phyloP scores from a whole-genome alignment of 352 stramenopile species.

The Phytophthora meadii region DNA sequence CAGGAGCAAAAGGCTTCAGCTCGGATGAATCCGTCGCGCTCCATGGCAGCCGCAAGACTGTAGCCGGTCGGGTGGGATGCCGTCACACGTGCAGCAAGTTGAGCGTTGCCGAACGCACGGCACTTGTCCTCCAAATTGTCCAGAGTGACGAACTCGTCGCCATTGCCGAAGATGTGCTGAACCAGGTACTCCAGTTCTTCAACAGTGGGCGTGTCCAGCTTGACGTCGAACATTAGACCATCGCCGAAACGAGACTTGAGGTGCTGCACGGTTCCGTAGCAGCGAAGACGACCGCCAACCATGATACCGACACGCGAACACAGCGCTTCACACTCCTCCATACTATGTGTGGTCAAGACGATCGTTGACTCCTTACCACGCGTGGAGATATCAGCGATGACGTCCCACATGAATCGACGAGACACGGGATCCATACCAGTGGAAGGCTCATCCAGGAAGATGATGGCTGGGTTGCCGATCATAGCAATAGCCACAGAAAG shows the following conservation, averaged over 20 bases:
- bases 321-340: constrained; percentile 81
- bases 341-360: constrained; percentile 84
- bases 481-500: constrained; percentile 93
- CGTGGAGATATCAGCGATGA: constrained; percentile 79
- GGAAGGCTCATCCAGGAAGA: constrained; percentile 92
- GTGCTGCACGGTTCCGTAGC: constrained; percentile 86
- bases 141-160: constrained; percentile 25
- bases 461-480: constrained; percentile 90
- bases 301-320: constrained; percentile 93
- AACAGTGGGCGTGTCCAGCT: constrained; percentile 31
- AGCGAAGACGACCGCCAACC: constrained; percentile 65
- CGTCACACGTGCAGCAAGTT: constrained; percentile 43
- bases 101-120: constrained; percentile 43
- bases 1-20: constrained; percentile 54
- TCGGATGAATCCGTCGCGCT: constrained; percentile 49
- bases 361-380: constrained; percentile 70
- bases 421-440: constrained; percentile 94
- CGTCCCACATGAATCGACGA: constrained; percentile 42
- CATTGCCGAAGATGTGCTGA: constrained; percentile 31
- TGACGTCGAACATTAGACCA: constrained; percentile 89
- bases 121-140: constrained; percentile 41
- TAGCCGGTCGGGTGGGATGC: constrained; percentile 64
- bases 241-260: constrained; percentile 95
- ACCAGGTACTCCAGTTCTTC: constrained; percentile 34
- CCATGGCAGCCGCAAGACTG: constrained; percentile 51